Base-by-base conservation (phyloP, 768 basidiomycete species). In the Thelephora aurantiotincta region DNA sequence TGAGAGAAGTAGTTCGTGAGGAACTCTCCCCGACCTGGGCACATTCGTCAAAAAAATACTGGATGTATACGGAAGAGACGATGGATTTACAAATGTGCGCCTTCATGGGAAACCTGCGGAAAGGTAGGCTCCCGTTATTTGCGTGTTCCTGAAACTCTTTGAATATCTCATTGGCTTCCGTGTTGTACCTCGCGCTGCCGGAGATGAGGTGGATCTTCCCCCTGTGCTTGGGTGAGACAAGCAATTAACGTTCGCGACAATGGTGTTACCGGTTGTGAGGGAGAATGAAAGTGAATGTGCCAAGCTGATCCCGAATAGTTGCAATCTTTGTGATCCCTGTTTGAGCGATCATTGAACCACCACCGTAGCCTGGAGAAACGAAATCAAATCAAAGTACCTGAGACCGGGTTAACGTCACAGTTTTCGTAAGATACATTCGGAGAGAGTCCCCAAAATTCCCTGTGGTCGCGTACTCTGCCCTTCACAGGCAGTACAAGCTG, bases 1-100 rank as follows among this genome's bases (percentile, higher is more conserved):
- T 89, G 86, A 12, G 86, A 88, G 55, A 89, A 89, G 56, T 89
- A 89, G 55, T 84, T 82, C 4, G 86, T 81, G 44, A 89, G 63
- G 3, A 88, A 62, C 3, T 69, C 59, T 6, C 86, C 86, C 36
- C 83, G 75, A 54, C 75, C 85, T 88, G 48, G 55, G 47, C 64
- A 84, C 83, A 76, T 71, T 78, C 83, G 38, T 18, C 14, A 14
- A 14, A 14, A 14, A 14, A 41, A 55, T 85, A 80, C 84, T 87
- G 46, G n/a, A 47, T 18, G 12, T 37, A 51, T 45, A 12, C 37
- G 35, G 6, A 23, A 22, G 16, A 20, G 23, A 22, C n/a, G 14
- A 35, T n/a, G 19, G 23, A 49, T 30, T 18, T 16, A 46, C 18
- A 30, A 9, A 30, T 30, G 9, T 30, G 26, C 4, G 65, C 65